Conservation (phyloP, 2,329 filamentous ascomycete genomes). For the Nemania bipapillata region DNA sequence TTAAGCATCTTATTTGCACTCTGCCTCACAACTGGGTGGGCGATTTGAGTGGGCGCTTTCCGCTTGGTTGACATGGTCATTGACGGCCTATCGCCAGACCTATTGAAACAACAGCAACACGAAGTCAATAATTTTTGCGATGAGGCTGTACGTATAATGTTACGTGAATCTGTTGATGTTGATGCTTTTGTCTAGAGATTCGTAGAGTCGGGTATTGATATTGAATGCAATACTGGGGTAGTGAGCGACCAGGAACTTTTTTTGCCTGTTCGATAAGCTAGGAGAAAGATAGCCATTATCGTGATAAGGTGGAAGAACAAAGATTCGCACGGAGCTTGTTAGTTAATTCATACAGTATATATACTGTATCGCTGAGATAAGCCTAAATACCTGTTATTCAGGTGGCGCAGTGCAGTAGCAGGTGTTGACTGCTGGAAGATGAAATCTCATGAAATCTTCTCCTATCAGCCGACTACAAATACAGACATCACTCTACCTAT, state of each 20-base stretch:
- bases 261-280: conserved; percentile 36
- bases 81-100: neutral
- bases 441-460: neutral
- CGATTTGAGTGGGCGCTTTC: conserved; percentile 68
- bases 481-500: neutral
- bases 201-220: conserved; percentile 12
- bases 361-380: neutral
- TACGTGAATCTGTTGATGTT: conserved; percentile 14
- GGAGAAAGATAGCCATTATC: conserved; percentile 25
- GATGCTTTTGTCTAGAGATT: conserved; percentile 21
- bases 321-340: conserved; percentile 29
- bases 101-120: conserved; percentile 5
- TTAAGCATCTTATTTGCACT: conserved; percentile 64
- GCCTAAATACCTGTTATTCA: neutral
- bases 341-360: neutral
- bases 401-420: neutral
- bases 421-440: neutral
- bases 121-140: neutral
- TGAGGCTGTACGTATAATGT: neutral
- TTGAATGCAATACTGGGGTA: conserved; percentile 9
- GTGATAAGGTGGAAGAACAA: conserved; percentile 38
- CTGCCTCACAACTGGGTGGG: conserved; percentile 64
- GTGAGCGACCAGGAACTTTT: conserved; percentile 34
- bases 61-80: conserved; percentile 68
- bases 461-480: neutral